These are phyloP conservation scores for Paragyromitra xinjiangensis DNA, from an alignment of 495 filamentous ascomycete genomes.

Conservation along the genomic window DNA sequence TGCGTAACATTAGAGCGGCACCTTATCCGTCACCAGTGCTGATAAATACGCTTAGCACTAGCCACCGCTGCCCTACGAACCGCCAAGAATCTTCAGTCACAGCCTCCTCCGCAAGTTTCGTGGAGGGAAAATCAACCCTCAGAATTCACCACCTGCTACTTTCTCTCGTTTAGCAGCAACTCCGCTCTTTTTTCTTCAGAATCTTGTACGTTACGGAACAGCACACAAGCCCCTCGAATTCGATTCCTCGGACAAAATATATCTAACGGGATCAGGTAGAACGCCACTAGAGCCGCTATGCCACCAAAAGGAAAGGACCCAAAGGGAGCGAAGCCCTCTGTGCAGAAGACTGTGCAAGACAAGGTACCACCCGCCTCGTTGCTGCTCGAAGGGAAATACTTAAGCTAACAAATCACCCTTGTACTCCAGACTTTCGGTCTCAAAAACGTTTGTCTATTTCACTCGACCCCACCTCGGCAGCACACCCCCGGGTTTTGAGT, in stretches of 20 bases:
- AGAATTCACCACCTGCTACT: conserved; percentile 35
- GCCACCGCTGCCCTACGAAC: conserved; percentile 22
- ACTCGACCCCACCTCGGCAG: conserved; percentile 34
- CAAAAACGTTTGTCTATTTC: conserved; percentile 78
- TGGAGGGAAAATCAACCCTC: conserved; percentile 17
- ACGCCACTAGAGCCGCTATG: conserved; percentile 65
- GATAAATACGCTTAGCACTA: conserved; percentile 31
- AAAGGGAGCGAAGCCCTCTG: conserved; percentile 74
- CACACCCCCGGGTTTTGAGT: conserved; percentile 31
- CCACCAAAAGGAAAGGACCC: conserved; percentile 82
- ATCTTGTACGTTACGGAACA: conserved; percentile 14
- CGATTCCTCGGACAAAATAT: conserved; percentile 11
- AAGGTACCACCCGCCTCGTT: conserved; percentile 65
- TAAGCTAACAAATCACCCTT: conserved; percentile 48
- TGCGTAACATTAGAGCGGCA: conserved; percentile 40
- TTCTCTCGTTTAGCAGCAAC: conserved; percentile 41
- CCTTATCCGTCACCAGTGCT: conserved; percentile 5
- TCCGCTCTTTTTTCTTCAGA: conserved; percentile 28
- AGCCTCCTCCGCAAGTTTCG: conserved; percentile 38
- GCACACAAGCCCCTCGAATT: neutral
- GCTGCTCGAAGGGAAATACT: conserved; percentile 5
- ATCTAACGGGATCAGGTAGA: conserved; percentile 36
- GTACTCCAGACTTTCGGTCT: conserved; percentile 83
- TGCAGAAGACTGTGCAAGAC: conserved; percentile 79
- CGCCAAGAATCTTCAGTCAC: conserved; percentile 47